A percentile compares a stretch with the other conserved stretches of the same genome.
These are phyloP conservation scores for Yamadazyma phyllophila DNA, from an alignment of 805 yeast genomes.

Conservation along the genomic window DNA sequence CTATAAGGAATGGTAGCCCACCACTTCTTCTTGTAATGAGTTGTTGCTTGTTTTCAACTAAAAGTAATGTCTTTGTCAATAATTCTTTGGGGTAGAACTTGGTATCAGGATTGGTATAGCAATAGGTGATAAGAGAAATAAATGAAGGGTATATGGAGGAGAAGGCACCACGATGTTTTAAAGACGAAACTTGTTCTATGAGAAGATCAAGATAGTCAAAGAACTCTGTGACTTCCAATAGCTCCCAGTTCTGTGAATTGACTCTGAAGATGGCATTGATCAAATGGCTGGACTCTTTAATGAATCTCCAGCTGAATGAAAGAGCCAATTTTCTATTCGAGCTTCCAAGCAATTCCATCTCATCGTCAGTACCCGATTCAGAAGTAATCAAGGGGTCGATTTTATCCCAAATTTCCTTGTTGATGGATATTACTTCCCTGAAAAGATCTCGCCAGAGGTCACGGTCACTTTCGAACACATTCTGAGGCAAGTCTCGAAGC, in stretches of 20 bases:
- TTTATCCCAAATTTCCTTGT: constrained; percentile 40
- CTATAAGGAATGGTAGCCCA: constrained; percentile 78
- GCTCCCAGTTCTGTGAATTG: constrained; percentile 3
- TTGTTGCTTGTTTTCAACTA: constrained; percentile 58
- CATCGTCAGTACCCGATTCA: constrained; percentile 41
- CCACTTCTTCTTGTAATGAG: constrained; percentile 87
- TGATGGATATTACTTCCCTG: not conserved
- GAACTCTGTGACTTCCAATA: constrained; percentile 22
- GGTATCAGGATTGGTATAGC: constrained; percentile 32
- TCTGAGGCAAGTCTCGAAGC: constrained; percentile 14
- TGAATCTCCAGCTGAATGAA: constrained; percentile 78
- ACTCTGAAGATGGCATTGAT: constrained; percentile 44
- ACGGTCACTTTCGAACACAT: not conserved
- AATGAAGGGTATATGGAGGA: constrained; percentile 85
- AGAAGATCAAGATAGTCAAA: constrained; percentile 50
- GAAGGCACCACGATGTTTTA: constrained; percentile 90
- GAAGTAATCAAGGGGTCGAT: constrained; percentile 43
- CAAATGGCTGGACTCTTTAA: constrained; percentile 69
- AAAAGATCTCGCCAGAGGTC: constrained; percentile 4
- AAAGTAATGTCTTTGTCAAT: constrained; percentile 48
- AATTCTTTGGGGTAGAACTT: constrained; percentile 35
- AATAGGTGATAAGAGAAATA: constrained; percentile 59
- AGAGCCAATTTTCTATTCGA: constrained; percentile 47
- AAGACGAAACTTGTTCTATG: constrained; percentile 63
- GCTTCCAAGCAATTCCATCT: constrained; percentile 43